Evolutionary conservation across 768 basidiomycete genomes (phyloP).

Genomic region (Suillus spraguei): DNA sequence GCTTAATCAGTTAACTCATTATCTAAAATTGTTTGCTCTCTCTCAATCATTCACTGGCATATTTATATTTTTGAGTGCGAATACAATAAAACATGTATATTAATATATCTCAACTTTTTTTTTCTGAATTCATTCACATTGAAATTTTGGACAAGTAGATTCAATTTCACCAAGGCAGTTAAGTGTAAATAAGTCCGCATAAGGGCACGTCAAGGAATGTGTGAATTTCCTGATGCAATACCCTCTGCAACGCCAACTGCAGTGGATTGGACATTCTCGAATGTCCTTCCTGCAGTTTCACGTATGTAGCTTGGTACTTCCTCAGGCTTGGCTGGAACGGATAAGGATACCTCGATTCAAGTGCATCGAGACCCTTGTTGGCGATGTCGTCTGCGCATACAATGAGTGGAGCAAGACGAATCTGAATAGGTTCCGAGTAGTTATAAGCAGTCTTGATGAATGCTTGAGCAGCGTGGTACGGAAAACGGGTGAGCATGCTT

Average conservation of each 20-base stretch:
- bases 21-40: too few species aligned
- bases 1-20: too few species aligned
- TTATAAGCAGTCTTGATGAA: slow-evolving; percentile 61
- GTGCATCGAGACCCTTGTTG: slow-evolving; percentile 74
- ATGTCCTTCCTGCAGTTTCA: slow-evolving; percentile 58
- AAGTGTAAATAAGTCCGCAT: too few species aligned
- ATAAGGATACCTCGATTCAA: slow-evolving; percentile 74
- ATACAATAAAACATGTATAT: too few species aligned
- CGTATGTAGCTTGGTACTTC: slow-evolving; percentile 66
- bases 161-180: too few species aligned
- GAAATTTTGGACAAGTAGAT: too few species aligned
- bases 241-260: slow-evolving; percentile 63
- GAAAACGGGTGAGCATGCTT: slow-evolving; percentile 61
- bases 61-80: too few species aligned
- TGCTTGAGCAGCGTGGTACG: slow-evolving; percentile 67
- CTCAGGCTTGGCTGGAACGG: slow-evolving; percentile 74
- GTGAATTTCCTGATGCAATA: too few species aligned
- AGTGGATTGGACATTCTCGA: slow-evolving; percentile 69
- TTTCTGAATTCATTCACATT: too few species aligned
- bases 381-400: slow-evolving; percentile 64
- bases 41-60: too few species aligned
- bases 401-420: slow-evolving; percentile 66
- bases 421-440: slow-evolving; percentile 66
- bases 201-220: too few species aligned
- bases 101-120: too few species aligned